These are phyloP conservation scores for Aureobasidium sp. DNA, from an alignment of 2,329 filamentous ascomycete species.

Conservation along the genomic window DNA sequence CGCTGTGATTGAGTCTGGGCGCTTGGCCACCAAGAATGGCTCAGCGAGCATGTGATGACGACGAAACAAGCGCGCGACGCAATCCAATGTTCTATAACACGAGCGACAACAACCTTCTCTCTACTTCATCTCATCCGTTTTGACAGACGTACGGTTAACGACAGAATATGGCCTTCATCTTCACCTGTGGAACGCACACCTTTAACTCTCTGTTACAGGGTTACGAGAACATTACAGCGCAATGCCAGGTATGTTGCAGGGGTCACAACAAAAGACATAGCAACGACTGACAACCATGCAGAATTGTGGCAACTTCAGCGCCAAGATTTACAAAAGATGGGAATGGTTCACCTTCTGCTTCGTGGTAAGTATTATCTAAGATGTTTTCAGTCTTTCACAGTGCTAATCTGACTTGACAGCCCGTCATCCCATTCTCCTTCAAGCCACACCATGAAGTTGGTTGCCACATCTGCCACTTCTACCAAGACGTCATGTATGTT, in stretches of 20 bases:
- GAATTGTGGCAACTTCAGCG: conserved; percentile 45
- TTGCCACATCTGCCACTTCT: conserved; percentile 71
- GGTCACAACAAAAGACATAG: not conserved
- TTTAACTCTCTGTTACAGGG: conserved; percentile 41
- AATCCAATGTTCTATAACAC: conserved; percentile 1
- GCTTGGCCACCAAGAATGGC: conserved; percentile 14
- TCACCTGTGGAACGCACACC: conserved; percentile 45
- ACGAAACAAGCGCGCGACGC: conserved; percentile 3
- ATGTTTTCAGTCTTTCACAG: not conserved
- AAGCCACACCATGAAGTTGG: conserved; percentile 53
- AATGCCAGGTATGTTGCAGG: conserved; percentile 34
- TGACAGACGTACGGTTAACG: not conserved
- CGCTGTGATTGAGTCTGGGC: not conserved
- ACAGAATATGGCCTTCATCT: conserved; percentile 40
- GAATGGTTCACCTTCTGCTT: conserved; percentile 69
- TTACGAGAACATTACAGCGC: conserved; percentile 44
- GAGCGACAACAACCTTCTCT: not conserved
- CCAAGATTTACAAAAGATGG: conserved; percentile 41
- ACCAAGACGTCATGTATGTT: conserved; percentile 48
- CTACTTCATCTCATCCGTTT: not conserved
- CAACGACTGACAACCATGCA: not conserved
- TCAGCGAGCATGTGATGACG: conserved; percentile 12
- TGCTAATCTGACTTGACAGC: conserved; percentile 37
- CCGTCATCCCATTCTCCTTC: conserved; percentile 62
- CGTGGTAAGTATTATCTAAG: conserved; percentile 40